These are phyloP conservation scores for Ophioceras dolichostomum DNA, from an alignment of 2,329 filamentous ascomycete species.

Conservation along the genomic window DNA sequence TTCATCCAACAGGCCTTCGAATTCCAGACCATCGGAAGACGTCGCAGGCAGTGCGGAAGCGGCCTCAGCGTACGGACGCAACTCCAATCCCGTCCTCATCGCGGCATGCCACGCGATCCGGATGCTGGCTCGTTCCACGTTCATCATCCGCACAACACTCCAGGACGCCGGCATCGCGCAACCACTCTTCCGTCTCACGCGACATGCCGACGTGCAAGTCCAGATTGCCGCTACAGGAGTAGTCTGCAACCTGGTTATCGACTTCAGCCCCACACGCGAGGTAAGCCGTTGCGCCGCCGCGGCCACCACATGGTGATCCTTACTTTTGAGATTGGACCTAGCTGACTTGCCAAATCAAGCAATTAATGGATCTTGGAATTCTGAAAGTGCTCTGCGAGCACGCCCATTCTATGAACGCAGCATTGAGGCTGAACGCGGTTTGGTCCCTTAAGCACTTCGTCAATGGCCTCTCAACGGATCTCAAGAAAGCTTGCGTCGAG, in stretches of 20 bases:
- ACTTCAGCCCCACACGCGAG: slow-evolving; percentile 84
- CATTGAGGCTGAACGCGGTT: slow-evolving; percentile 70
- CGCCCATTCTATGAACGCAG: slow-evolving; percentile 68
- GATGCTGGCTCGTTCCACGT: slow-evolving; percentile 75
- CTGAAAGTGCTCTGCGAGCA: slow-evolving; percentile 71
- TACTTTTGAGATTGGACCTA: slow-evolving; percentile 5
- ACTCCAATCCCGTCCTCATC: slow-evolving; percentile 66
- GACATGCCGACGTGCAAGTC: slow-evolving; percentile 63
- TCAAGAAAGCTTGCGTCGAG: slow-evolving; percentile 68
- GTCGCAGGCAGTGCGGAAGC: slow-evolving; percentile 6
- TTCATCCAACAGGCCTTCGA: slow-evolving; percentile 13
- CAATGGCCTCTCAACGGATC: slow-evolving; percentile 53
- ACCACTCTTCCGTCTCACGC: slow-evolving; percentile 65
- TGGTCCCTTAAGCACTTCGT: slow-evolving; percentile 94
- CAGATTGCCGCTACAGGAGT: slow-evolving; percentile 77
- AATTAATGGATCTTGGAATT: slow-evolving; percentile 61
- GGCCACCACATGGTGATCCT: neutral
- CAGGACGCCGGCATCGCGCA: slow-evolving; percentile 75
- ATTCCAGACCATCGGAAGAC: too few relatives aligned
- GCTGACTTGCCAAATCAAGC: too few relatives aligned
- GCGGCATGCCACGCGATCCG: slow-evolving; percentile 75
- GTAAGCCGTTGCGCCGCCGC: slow-evolving; percentile 45
- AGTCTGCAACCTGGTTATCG: slow-evolving; percentile 73
- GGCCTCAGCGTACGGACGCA: slow-evolving; percentile 48
- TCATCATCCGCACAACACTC: slow-evolving; percentile 70